phyloP scores from a whole-genome alignment of 2,329 filamentous ascomycete genomes.

The Fusarium nodosum region DNA sequence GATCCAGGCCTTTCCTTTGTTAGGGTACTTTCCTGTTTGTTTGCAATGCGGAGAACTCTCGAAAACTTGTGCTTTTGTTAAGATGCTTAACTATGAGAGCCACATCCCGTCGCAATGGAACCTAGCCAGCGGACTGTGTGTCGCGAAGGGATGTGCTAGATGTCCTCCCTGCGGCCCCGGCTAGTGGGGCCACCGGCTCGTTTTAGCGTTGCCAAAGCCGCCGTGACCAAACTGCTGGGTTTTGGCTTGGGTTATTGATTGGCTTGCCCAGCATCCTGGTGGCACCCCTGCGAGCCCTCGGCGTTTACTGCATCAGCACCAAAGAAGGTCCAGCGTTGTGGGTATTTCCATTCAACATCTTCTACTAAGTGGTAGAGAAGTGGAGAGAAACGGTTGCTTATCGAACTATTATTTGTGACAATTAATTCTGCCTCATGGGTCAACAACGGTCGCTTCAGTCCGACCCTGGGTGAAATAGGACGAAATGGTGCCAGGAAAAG shows the following conservation, averaged over 20 bases:
- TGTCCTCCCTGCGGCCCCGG: slow-evolving; percentile 33
- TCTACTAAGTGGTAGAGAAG: slow-evolving; percentile 2
- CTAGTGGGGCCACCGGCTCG: slow-evolving; percentile 47
- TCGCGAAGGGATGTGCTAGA: slow-evolving; percentile 23
- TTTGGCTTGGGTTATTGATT: slow-evolving; percentile 41
- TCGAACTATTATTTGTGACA: slow-evolving; percentile 9
- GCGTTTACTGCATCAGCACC: slow-evolving; percentile 38
- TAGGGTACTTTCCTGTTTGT: neutral
- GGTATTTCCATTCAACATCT: slow-evolving; percentile 15
- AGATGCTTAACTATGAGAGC: neutral
- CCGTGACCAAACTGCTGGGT: slow-evolving; percentile 55
- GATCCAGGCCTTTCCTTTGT: neutral
- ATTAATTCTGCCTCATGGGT: slow-evolving; percentile 14
- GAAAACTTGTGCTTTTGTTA: neutral
- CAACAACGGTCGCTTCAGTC: neutral
- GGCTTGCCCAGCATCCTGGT: slow-evolving; percentile 38
- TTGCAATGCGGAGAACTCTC: neutral
- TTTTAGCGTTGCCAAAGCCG: slow-evolving; percentile 52
- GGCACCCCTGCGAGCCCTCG: slow-evolving; percentile 31
- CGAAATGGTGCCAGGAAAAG: neutral
- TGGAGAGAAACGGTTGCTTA: slow-evolving; percentile 20
- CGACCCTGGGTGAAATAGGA: slow-evolving; percentile 21
- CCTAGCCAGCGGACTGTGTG: slow-evolving; percentile 24
- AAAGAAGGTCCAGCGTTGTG: slow-evolving; percentile 18
- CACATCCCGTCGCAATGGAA: slow-evolving; percentile 1